Base-by-base conservation (phyloP, 305 asterid genomes). In the Solanum hybrid region DNA sequence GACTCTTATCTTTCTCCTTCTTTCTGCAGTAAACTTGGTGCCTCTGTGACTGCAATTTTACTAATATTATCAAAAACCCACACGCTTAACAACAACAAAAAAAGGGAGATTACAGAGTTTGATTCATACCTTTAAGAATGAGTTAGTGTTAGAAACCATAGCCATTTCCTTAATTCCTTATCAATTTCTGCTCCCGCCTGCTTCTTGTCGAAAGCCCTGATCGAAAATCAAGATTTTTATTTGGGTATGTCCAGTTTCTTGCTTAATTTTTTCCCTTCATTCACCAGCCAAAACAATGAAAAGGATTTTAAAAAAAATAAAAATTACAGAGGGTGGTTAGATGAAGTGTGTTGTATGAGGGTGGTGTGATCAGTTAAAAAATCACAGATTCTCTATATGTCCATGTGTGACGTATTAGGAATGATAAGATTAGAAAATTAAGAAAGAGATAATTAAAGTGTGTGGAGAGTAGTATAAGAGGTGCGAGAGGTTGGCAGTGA, bases 1-100 rank as follows among this genome's bases (percentile, higher is more conserved):
- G 96, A 11, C 95, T 93, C 90, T 93, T 92, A 89, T 94, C 96
- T 89, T 91, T 95, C 89, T 95, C 98, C 86, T 93, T 96, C 93
- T 94, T 95, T 88, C 95, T 94, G 95, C 99, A 96, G 15, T 90
- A 75, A 87, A 97, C 80, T 91, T 89, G 95, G 45, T 93, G 96
- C 92, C 91, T 91, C 94, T 92, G 94, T 89, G 79, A 38, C 89
- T 90, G 89, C 92, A 86, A 42, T 72, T 31, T 35, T 85, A 27
- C 75, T 31, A 36, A 40, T 32, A 40, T 3, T 14, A 76, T 81
- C 38, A 78, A 71, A 60, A 42, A 66, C 34, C 22, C 71, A 78
- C 12, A 24, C 35, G 35, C 56, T 32, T 36, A 75, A 76, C 51
- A 45, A 26, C 15, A 3, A n/a, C n/a, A 82, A 26, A 38, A 69